A percentile compares a stretch with the other conserved stretches of the same genome.
Conservation (phyloP, 345 rosid species). For the Gossypium stocksii region DNA sequence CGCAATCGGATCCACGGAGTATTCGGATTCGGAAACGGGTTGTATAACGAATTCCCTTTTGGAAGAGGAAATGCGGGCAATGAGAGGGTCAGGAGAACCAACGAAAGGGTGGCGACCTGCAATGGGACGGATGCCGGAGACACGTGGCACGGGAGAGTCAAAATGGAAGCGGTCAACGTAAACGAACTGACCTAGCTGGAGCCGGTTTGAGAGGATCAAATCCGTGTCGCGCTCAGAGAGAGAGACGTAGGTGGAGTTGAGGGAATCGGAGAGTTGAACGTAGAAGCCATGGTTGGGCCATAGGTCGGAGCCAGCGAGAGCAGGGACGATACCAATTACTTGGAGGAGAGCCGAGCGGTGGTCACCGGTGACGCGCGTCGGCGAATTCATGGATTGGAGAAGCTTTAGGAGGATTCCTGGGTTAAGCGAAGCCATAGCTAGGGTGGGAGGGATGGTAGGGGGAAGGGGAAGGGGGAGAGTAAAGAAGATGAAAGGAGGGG, state of each 20-base stretch:
- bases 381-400: slow-evolving; percentile 85
- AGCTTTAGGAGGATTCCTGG: slow-evolving; percentile 86
- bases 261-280: slow-evolving; percentile 95
- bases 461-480: not conserved
- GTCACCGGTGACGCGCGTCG: slow-evolving; percentile 78
- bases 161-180: slow-evolving; percentile 78
- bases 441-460: not conserved
- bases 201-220: slow-evolving; percentile 83
- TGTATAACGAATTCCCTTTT: slow-evolving; percentile 76
- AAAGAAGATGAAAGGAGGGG: too few species aligned
- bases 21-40: slow-evolving; percentile 74
- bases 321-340: slow-evolving; percentile 89
- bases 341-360: slow-evolving; percentile 92
- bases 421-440: slow-evolving; percentile 68
- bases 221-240: slow-evolving; percentile 90
- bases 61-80: slow-evolving; percentile 70
- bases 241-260: slow-evolving; percentile 91
- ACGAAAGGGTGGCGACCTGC: slow-evolving; percentile 86
- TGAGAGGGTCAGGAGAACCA: slow-evolving; percentile 79
- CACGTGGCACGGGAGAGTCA: slow-evolving; percentile 79
- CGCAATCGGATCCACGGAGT: slow-evolving; percentile 68
- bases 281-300: slow-evolving; percentile 93
- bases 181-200: slow-evolving; percentile 96
- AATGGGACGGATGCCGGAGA: slow-evolving; percentile 72
- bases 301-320: slow-evolving; percentile 85